Percentiles rank a stretch among this genome's conserved stretches.
Evolutionary conservation across 2,329 filamentous ascomycete genomes (phyloP).

Genomic region (Sarocladium oryzae): DNA sequence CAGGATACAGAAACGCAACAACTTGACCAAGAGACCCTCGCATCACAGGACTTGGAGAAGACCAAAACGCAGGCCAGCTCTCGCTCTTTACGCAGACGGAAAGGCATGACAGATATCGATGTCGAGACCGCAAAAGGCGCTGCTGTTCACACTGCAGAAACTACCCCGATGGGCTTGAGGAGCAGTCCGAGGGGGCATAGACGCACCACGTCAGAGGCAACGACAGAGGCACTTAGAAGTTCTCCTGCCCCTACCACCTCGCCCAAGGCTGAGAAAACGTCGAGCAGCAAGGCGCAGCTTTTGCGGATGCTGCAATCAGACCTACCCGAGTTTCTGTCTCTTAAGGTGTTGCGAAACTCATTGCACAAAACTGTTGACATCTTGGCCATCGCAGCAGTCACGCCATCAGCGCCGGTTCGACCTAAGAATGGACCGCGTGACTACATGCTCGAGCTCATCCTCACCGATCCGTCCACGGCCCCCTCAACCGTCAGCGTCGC

Average conservation of each 20-base stretch:
- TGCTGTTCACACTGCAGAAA: background rate
- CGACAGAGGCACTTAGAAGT: constrained; percentile 12
- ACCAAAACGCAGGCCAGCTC: background rate
- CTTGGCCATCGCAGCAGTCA: constrained; percentile 46
- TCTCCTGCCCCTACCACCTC: constrained; percentile 22
- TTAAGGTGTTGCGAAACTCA: constrained; percentile 45
- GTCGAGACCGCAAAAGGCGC: background rate
- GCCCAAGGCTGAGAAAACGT: constrained; percentile 21
- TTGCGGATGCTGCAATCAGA: constrained; percentile 38
- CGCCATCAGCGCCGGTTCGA: constrained; percentile 43
- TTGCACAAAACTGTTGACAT: constrained; percentile 45
- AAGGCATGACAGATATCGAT: background rate
- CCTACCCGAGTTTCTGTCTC: constrained; percentile 45
- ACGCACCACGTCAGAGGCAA: constrained; percentile 16
- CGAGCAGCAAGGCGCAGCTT: constrained; percentile 39
- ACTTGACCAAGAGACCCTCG: background rate
- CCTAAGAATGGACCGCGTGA: constrained; percentile 53
- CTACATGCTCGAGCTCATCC: constrained; percentile 51
- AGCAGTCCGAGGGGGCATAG: constrained; percentile 13
- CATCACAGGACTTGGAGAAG: background rate
- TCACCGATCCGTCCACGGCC: constrained; percentile 50
- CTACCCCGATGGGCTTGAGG: background rate
- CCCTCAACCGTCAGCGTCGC: constrained; percentile 46
- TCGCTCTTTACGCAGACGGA: background rate
- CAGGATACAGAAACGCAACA: background rate